Percentiles rank a stretch among this genome's conserved stretches.
These are phyloP conservation scores for Alternaria arbusti DNA, from an alignment of 2,329 filamentous ascomycete species.

Conservation along the genomic window DNA sequence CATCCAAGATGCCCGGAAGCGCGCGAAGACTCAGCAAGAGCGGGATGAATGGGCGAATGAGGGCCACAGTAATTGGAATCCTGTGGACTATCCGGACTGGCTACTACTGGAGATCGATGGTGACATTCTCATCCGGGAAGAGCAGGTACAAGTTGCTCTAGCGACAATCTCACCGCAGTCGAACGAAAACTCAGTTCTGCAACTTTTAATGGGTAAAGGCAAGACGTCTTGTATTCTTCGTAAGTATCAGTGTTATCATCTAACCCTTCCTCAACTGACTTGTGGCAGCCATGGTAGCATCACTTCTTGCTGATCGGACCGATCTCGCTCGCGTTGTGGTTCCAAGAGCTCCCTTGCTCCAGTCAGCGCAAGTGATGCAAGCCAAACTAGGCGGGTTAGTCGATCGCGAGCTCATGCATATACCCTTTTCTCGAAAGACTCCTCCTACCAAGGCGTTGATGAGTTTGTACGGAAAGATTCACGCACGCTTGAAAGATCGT, in stretches of 20 bases:
- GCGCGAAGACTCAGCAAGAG: conserved; percentile 27
- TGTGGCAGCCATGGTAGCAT: conserved; percentile 60
- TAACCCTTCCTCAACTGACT: conserved; percentile 8
- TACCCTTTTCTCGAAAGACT: conserved; percentile 65
- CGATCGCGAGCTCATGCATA: conserved; percentile 60
- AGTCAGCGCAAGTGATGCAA: conserved; percentile 65
- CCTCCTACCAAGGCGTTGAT: conserved; percentile 42
- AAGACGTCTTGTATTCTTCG: conserved; percentile 68
- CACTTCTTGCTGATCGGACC: conserved; percentile 47
- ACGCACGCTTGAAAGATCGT: conserved; percentile 49
- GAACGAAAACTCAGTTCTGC: conserved; percentile 64
- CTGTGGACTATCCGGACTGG: conserved; percentile 65
- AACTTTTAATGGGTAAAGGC: conserved; percentile 72
- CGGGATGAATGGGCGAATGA: conserved; percentile 54
- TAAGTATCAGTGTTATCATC: conserved; percentile 10
- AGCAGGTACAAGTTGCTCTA: conserved; percentile 67
- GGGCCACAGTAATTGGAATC: conserved; percentile 65
- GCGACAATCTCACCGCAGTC: conserved; percentile 65
- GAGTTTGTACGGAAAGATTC: conserved; percentile 46
- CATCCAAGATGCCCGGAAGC: conserved; percentile 45
- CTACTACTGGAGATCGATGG: conserved; percentile 71
- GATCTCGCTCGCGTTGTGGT: conserved; percentile 62
- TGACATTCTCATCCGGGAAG: conserved; percentile 66
- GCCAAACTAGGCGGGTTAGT: conserved; percentile 62
- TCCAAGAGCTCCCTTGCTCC: conserved; percentile 62